Evolutionary conservation across 768 basidiomycete species (phyloP), one percentile per base, ranked within the genome.

Genomic region (Cantharellus anzutake): DNA sequence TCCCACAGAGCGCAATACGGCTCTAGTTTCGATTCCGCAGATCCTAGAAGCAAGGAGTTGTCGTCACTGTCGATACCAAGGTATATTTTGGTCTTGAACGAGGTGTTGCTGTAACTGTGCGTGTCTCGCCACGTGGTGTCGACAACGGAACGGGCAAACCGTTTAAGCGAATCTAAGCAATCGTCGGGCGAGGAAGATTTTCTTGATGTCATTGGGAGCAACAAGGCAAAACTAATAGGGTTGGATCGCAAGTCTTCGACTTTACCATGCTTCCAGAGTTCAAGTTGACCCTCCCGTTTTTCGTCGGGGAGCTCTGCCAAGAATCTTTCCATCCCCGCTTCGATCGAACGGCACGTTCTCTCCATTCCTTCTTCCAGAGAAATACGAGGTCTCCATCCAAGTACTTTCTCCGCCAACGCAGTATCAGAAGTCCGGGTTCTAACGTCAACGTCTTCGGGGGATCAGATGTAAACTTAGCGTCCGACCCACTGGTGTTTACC

Each of bases 121-220:
- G 68, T 69, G 41, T 80, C 77, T 37, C 73, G 65, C 68, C 70
- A 72, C 0, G 80, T 80, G 2, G 80, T 80, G 7, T 65, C 64
- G 3, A 65, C 42, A 14, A 81, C 67, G 2, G 78, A 78, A 20
- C 64, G 59, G 0, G 75, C 72, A 63, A 81, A 81, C 0, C 5
- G 48, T 2, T 58, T 35, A 3, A 82, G 73, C 41, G 74, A 70
- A 2, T 65, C 62, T 4, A 80, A 68, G 60, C 79, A 80, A 42
- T 71, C 65, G 0, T 63, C 60, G 0, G 72, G 72, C 3, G 67
- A 61, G 2, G 61, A 39, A 0, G 67, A 66, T 3, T 76, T 75
- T 1, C 75, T 71, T 4, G 80, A 81, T 0, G 80, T 81, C 63
- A 82, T 73, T 2, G 80, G 80, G 4, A 82, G 73, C 2, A 81